phyloP scores from a whole-genome alignment of 305 asterid genomes.

The Fraxinus latifolia region DNA sequence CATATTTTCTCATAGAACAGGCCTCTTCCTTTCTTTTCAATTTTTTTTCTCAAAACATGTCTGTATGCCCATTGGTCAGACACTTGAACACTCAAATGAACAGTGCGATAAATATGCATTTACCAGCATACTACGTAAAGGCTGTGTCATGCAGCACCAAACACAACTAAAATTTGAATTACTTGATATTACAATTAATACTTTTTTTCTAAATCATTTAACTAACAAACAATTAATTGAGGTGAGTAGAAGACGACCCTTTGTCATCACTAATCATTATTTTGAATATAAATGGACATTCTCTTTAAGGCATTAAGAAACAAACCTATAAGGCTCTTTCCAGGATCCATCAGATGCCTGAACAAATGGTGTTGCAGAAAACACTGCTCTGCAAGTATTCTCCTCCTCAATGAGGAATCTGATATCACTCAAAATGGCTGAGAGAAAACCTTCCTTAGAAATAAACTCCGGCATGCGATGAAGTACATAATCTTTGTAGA shows the following conservation, averaged over 20 bases:
- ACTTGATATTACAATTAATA: background rate
- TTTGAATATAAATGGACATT: slow-evolving; percentile 11
- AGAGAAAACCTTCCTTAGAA: slow-evolving; percentile 53
- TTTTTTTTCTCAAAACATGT: background rate
- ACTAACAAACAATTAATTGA: background rate
- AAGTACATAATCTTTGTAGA: slow-evolving; percentile 73
- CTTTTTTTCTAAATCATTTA: background rate
- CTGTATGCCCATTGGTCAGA: background rate
- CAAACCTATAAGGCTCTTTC: slow-evolving; percentile 85
- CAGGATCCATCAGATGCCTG: slow-evolving; percentile 70
- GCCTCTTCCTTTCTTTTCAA: background rate
- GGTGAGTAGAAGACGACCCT: background rate
- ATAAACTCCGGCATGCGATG: slow-evolving; percentile 59
- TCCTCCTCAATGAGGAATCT: slow-evolving; percentile 64
- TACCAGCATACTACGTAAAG: background rate
- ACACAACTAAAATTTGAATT: background rate
- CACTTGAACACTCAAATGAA: background rate
- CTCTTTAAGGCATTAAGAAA: slow-evolving; percentile 15
- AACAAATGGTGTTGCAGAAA: slow-evolving; percentile 68
- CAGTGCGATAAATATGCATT: background rate
- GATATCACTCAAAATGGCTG: slow-evolving; percentile 57
- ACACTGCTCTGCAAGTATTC: slow-evolving; percentile 54
- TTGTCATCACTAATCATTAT: background rate
- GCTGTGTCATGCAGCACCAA: background rate
- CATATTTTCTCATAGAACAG: background rate